phyloP scores from a whole-genome alignment of 352 stramenopile genomes.

The Peronospora belbahrii region DNA sequence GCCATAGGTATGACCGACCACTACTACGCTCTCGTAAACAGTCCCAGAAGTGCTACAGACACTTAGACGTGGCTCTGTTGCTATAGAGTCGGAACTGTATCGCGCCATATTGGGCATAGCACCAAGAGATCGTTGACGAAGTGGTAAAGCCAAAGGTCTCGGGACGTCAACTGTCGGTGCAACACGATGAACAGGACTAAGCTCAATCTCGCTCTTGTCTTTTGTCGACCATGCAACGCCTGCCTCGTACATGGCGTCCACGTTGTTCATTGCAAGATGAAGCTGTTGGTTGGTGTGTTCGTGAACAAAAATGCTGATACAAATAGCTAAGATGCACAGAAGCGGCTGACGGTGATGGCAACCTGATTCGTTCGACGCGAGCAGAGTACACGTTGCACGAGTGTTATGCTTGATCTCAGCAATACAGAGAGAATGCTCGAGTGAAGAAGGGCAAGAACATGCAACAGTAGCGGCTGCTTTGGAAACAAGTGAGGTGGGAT shows the following conservation, averaged over 20 bases:
- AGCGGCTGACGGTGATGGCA: constrained; percentile 1
- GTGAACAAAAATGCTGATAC: constrained; percentile 16
- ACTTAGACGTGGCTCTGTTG: constrained; percentile 39
- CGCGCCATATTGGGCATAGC: constrained; percentile 17
- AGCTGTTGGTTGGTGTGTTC: not conserved
- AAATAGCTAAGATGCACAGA: constrained; percentile 4
- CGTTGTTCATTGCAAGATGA: constrained; percentile 18
- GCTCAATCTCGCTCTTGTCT: not conserved
- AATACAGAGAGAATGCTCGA: constrained; percentile 12
- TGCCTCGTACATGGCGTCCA: constrained; percentile 9
- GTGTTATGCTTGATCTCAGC: constrained; percentile 2
- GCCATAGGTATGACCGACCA: constrained; percentile 56
- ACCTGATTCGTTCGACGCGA: constrained; percentile 13
- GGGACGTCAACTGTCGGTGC: constrained; percentile 4
- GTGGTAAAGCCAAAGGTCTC: constrained; percentile 11
- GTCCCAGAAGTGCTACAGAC: constrained; percentile 60
- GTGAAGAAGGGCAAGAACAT: constrained; percentile 1
- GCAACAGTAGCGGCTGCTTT: constrained; percentile 15
- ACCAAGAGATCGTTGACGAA: constrained; percentile 27
- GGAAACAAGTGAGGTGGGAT: constrained; percentile 1
- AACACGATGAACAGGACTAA: constrained; percentile 1
- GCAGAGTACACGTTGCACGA: too few species aligned
- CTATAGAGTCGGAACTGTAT: constrained; percentile 26
- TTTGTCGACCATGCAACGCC: constrained; percentile 4
- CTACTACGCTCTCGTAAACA: constrained; percentile 63